phyloP scores from a whole-genome alignment of 1,139 yeast species.

The Lodderomyces pseudojiufengensis region DNA sequence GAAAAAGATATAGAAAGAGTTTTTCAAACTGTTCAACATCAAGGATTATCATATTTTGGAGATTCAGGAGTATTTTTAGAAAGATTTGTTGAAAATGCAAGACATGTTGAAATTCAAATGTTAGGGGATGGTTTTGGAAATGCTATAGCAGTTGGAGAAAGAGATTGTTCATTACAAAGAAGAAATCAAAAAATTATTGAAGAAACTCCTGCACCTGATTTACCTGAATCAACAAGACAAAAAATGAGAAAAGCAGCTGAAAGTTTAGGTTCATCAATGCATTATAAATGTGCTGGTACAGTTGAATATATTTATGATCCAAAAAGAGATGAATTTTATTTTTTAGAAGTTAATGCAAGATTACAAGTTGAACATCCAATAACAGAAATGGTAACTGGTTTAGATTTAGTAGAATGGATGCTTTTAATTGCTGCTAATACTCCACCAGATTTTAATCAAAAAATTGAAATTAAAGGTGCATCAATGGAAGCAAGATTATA shows the following conservation, averaged over 20 bases:
- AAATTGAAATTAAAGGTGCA: constrained; percentile 68
- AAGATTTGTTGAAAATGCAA: constrained; percentile 86
- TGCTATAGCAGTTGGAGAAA: constrained; percentile 91
- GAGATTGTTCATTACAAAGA: constrained; percentile 96
- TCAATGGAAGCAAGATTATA: constrained; percentile 95
- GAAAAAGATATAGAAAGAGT: constrained; percentile 77
- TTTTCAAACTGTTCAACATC: constrained; percentile 87
- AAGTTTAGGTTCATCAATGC: constrained; percentile 71
- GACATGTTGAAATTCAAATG: constrained; percentile 96
- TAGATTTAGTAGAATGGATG: constrained; percentile 98
- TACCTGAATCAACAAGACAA: constrained; percentile 73
- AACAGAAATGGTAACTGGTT: constrained; percentile 91
- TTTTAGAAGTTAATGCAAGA: constrained; percentile 93
- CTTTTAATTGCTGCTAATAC: constrained; percentile 82
- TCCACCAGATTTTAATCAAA: constrained; percentile 70
- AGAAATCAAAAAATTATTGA: constrained; percentile 95
- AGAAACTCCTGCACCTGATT: constrained; percentile 95
- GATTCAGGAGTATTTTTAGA: constrained; percentile 94
- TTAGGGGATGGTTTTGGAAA: constrained; percentile 93
- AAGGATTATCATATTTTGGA: constrained; percentile 88
- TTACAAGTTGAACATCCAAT: constrained; percentile 97
- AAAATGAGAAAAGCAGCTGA: constrained; percentile 83
- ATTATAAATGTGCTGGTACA: constrained; percentile 95
- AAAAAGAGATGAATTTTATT: constrained; percentile 81
- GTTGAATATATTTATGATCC: constrained; percentile 93